phyloP scores from a whole-genome alignment of 805 yeast genomes.

The Monosporozyma aerobia region DNA sequence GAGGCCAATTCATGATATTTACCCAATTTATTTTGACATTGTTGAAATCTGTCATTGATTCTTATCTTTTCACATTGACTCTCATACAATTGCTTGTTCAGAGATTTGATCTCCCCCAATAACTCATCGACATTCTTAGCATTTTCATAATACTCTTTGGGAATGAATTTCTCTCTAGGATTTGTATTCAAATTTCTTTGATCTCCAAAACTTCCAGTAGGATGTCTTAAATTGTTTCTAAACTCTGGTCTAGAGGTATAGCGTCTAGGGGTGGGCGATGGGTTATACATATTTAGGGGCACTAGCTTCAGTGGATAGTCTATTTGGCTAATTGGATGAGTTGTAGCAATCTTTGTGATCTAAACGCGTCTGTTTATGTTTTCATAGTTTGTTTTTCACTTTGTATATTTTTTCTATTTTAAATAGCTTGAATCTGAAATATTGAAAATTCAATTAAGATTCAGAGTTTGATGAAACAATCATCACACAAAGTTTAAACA shows the following conservation, averaged over 20 bases:
- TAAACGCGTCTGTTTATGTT: neutral
- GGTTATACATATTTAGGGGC: conserved; percentile 5
- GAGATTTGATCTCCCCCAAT: conserved; percentile 30
- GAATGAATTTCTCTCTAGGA: conserved; percentile 19
- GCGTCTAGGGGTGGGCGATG: conserved; percentile 27
- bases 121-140: conserved; percentile 33
- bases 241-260: conserved; percentile 8
- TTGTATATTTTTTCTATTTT: neutral
- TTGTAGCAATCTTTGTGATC: neutral
- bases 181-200: neutral
- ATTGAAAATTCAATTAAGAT: neutral
- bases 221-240: neutral
- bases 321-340: neutral
- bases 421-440: neutral
- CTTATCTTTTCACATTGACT: conserved; percentile 17
- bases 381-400: neutral
- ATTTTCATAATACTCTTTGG: conserved; percentile 30
- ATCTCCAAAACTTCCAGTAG: neutral
- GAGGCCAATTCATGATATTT: conserved; percentile 27
- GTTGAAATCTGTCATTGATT: conserved; percentile 27
- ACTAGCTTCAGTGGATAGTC: neutral
- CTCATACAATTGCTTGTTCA: conserved; percentile 26
- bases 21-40: conserved; percentile 18
- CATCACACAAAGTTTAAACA: neutral
- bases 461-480: neutral